Evolutionary conservation across 257 asterid genomes (phyloP), one percentile per base, ranked within the genome.

Genomic region (Thymus mandschuricus): DNA sequence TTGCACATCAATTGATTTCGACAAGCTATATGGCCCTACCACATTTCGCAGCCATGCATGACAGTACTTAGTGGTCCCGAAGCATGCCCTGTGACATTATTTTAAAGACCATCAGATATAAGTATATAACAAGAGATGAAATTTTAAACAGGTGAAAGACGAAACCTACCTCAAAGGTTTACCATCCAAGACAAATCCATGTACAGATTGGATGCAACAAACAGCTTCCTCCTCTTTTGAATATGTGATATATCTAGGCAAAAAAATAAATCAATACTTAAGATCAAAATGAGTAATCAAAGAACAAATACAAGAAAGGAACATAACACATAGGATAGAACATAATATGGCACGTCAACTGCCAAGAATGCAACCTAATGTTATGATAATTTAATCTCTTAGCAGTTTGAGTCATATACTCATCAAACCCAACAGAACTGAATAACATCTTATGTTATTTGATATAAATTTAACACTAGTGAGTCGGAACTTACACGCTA

Each of bases 201-300:
- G 96, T 62, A 91, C 99, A 4, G 92, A 82, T 86, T 89, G 99
- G 76, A 94, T 94, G 77, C 99, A 91, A 6, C 97, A 91, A 66
- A 89, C 86, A 59, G 97, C 99, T 74, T 94, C 99, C 68, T 91
- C 97, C 82, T 89, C 99, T 73, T 88, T 91, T 68, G 91, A 82
- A 77, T 86, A 94, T 60, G 99, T 94, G 54, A 91, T 88, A 86
- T 94, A 91, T 84, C 99, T 94, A 75, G 46, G 51, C 71, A 62
- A 68, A 62, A 69, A 65, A 49, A 43, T 8, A 52, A 68, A 59
- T 28, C 12, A 61, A 61, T 38, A 43, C 3, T n/a, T 38, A 40
- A 31, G 28, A 63, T 43, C 29, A 13, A 52, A 56, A 72, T 28
- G 57, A 57, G 15, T 12, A 34, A 56, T 38, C 49, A 59, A 66